Evolutionary conservation across 768 basidiomycete genomes (phyloP).

Genomic region (Mycena filopes): DNA sequence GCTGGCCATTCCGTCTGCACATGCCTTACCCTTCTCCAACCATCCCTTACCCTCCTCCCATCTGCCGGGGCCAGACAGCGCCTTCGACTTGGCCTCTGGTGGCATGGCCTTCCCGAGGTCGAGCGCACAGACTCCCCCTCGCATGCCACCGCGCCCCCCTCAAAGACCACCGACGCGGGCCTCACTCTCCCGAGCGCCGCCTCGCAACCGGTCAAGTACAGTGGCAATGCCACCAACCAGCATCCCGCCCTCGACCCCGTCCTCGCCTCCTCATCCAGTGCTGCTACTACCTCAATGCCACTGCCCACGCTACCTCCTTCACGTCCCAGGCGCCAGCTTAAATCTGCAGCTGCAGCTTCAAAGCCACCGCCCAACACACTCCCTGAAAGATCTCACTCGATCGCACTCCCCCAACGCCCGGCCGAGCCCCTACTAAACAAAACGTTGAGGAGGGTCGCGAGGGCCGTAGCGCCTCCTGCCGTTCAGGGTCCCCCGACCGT

Average conservation of each 20-base stretch:
- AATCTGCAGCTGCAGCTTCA: neutral
- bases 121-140: neutral
- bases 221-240: neutral
- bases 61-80: neutral
- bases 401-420: too few relatives aligned
- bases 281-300: neutral
- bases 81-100: neutral
- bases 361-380: neutral
- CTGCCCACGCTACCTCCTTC: conserved; percentile 3
- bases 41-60: conserved; percentile 4
- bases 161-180: neutral
- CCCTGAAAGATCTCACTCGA: neutral
- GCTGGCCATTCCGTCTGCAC: too few relatives aligned
- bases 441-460: too few relatives aligned
- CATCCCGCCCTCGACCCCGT: neutral
- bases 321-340: neutral
- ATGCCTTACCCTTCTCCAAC: too few relatives aligned
- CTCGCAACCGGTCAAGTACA: neutral
- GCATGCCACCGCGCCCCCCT: neutral
- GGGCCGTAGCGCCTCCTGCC: neutral
- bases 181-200: neutral
- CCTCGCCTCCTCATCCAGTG: neutral
- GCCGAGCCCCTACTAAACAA: too few relatives aligned
- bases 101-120: conserved; percentile 1
- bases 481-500: neutral